Evolutionary conservation across 169 alveolate genomes (phyloP).

Genomic region (Neospora caninum): DNA sequence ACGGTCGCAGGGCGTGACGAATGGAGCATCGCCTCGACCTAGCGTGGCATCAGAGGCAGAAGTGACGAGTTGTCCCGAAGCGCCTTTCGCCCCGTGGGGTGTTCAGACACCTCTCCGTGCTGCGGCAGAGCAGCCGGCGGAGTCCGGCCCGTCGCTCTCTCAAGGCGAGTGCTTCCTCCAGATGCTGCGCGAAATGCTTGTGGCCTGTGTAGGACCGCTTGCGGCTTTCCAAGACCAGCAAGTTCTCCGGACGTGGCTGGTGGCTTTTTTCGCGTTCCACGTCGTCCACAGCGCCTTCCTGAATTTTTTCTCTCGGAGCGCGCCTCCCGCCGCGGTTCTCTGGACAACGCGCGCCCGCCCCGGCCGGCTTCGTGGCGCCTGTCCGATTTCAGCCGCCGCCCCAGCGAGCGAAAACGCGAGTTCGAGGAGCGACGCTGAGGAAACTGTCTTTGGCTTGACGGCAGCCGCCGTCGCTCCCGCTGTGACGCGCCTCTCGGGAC

Average conservation of each 20-base stretch:
- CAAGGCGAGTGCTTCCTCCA: not conserved
- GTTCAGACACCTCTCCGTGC: not conserved
- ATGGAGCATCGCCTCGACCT: too few species aligned
- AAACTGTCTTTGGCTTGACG: not conserved
- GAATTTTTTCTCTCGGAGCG: not conserved
- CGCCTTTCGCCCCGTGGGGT: not conserved
- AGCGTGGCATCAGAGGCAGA: too few species aligned
- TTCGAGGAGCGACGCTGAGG: not conserved
- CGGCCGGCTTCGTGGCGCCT: not conserved
- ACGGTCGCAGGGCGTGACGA: too few species aligned
- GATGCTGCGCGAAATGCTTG: not conserved
- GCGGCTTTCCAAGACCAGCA: not conserved
- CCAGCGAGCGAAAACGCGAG: not conserved
- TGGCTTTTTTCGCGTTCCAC: constrained; percentile 3
- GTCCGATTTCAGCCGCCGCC: not conserved
- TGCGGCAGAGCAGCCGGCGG: not conserved
- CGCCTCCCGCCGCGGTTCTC: not conserved
- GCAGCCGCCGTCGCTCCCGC: constrained; percentile 20
- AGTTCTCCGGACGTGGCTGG: not conserved
- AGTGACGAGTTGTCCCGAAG: too few species aligned
- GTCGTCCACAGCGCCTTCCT: constrained; percentile 7
- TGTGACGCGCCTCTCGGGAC: not conserved
- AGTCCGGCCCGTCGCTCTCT: not conserved
- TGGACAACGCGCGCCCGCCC: not conserved
- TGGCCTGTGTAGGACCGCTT: not conserved